These are phyloP conservation scores for Coprinellus aureogranulatus DNA, from an alignment of 768 basidiomycete species.

Conservation along the genomic window DNA sequence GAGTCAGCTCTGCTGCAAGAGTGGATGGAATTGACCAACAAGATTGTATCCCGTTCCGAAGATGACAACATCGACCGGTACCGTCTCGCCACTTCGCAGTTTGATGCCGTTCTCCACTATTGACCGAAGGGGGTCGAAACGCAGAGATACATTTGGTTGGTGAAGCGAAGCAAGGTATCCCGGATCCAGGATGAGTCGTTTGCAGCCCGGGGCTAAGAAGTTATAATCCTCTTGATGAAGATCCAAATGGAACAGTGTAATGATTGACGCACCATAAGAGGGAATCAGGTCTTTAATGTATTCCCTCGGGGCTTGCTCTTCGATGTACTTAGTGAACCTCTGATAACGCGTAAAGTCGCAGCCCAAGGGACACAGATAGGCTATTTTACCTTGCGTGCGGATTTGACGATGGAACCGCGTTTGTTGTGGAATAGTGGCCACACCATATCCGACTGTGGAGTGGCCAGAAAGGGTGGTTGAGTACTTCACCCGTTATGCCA, in stretches of 20 bases:
- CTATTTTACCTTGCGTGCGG: conserved; percentile 29
- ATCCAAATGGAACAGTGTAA: not conserved
- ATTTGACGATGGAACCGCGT: conserved; percentile 29
- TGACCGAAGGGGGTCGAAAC: conserved; percentile 47
- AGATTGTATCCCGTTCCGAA: conserved; percentile 54
- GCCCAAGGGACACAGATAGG: not conserved
- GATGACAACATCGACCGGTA: conserved; percentile 56
- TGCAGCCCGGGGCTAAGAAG: conserved; percentile 54
- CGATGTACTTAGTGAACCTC: conserved; percentile 46
- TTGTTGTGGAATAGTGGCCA: conserved; percentile 41
- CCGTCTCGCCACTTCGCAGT: conserved; percentile 45
- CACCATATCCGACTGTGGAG: conserved; percentile 33
- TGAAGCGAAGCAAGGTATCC: conserved; percentile 54
- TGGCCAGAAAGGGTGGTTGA: not conserved
- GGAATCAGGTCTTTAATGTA: conserved; percentile 49
- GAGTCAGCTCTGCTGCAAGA: not conserved
- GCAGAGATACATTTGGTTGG: conserved; percentile 50
- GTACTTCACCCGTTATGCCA: no score
- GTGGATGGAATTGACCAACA: conserved; percentile 28
- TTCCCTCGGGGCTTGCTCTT: conserved; percentile 45
- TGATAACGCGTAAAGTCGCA: conserved; percentile 17
- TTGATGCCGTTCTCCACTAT: conserved; percentile 50
- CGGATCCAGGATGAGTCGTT: conserved; percentile 61
- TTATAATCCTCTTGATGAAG: not conserved
- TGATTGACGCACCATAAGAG: conserved; percentile 40